These are phyloP conservation scores for Tilletia horrida DNA, from an alignment of 1,284 basidiomycete species.

Conservation along the genomic window DNA sequence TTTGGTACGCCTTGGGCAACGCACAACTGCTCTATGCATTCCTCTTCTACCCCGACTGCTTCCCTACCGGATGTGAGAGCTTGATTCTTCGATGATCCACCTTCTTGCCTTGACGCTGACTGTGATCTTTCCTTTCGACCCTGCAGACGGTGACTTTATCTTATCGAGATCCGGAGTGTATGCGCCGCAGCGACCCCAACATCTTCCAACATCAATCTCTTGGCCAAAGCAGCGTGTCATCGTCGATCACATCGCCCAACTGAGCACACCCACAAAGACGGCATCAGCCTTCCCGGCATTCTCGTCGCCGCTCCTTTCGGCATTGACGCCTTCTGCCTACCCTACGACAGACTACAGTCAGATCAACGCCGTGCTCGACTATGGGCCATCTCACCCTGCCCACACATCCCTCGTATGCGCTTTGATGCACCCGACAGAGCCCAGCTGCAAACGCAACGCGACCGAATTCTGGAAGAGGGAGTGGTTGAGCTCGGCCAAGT, in stretches of 20 bases:
- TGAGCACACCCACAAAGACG: conserved; percentile 34
- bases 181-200: conserved; percentile 38
- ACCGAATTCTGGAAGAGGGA: conserved; percentile 34
- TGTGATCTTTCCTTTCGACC: neutral
- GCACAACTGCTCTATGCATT: conserved; percentile 45
- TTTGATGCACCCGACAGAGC: conserved; percentile 42
- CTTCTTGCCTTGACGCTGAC: too few species aligned
- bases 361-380: conserved; percentile 47
- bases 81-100: neutral
- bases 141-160: conserved; percentile 26
- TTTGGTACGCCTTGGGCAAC: conserved; percentile 46
- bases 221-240: conserved; percentile 40
- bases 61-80: conserved; percentile 32
- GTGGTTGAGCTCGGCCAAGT: conserved; percentile 40
- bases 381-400: conserved; percentile 42
- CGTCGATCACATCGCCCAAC: conserved; percentile 37
- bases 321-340: conserved; percentile 34
- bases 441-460: conserved; percentile 35
- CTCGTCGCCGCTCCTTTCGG: conserved; percentile 43
- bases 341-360: conserved; percentile 33
- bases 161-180: conserved; percentile 38
- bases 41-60: conserved; percentile 41
- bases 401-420: conserved; percentile 42
- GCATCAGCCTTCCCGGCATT: conserved; percentile 40
- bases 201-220: conserved; percentile 34